Evolutionary conservation across 2,329 filamentous ascomycete species (phyloP).

Genomic region (Sclerotinia nivalis): DNA sequence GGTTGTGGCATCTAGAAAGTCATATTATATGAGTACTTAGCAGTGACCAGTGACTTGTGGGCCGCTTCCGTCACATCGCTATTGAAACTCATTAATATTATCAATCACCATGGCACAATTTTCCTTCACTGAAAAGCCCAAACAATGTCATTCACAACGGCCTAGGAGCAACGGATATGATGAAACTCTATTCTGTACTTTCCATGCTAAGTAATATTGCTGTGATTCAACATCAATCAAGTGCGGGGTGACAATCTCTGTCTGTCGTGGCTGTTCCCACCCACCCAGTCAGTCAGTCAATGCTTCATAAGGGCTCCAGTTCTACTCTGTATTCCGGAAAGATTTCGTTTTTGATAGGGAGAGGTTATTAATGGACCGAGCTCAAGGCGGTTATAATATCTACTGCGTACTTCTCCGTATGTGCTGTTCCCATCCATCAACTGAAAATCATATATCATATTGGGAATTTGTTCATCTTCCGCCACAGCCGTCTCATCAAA

Average conservation of each 20-base stretch:
- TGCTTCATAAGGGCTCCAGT: not conserved
- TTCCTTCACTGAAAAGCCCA: not conserved
- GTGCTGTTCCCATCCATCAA: not conserved
- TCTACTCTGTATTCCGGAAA: not conserved
- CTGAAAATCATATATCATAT: not conserved
- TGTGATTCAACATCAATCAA: not conserved
- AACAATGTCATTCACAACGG: not conserved
- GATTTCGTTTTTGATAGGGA: not conserved
- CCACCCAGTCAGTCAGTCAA: not conserved
- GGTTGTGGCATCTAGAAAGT: not conserved
- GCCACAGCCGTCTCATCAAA: not conserved
- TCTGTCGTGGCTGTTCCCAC: slow-evolving; percentile 1
- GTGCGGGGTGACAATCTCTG: not conserved
- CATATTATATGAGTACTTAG: too few relatives aligned
- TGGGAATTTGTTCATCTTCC: slow-evolving; percentile 6
- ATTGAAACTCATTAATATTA: not conserved
- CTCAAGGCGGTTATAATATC: not conserved
- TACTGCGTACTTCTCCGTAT: not conserved
- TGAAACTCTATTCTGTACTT: not conserved
- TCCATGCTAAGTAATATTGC: not conserved
- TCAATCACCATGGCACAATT: not conserved
- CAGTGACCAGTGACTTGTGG: too few relatives aligned
- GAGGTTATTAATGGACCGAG: not conserved
- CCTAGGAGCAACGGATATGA: not conserved
- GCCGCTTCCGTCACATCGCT: not conserved